Evolutionary conservation across 202 grass and related monocot species (phyloP).

Genomic region (Setaria viridis): DNA sequence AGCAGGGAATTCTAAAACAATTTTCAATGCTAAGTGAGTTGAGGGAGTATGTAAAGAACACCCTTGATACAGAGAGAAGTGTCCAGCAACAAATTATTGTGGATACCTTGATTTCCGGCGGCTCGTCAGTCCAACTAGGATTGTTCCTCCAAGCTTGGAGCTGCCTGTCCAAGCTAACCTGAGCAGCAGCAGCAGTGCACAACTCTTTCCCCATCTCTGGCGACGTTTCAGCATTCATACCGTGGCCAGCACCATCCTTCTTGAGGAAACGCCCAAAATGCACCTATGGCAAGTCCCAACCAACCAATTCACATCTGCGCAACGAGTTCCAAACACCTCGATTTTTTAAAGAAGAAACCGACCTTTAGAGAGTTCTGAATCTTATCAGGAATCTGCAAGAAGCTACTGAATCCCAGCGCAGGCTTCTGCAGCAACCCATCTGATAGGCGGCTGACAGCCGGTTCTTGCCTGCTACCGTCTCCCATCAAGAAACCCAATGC

Average conservation of each 20-base stretch:
- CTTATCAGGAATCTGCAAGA: conserved; percentile 72
- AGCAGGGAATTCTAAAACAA: background rate
- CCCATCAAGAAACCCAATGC: conserved; percentile 41
- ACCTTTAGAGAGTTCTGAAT: conserved; percentile 83
- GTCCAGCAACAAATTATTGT: background rate
- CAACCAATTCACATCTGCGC: background rate
- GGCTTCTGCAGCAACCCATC: conserved; percentile 39
- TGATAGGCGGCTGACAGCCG: conserved; percentile 32
- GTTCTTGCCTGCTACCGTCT: conserved; percentile 36
- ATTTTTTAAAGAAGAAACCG: background rate
- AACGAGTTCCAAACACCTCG: background rate
- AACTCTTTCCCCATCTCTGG: conserved; percentile 32
- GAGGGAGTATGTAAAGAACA: background rate
- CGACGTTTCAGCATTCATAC: conserved; percentile 25
- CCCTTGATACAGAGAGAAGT: background rate
- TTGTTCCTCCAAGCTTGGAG: conserved; percentile 76
- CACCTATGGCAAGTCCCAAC: conserved; percentile 46
- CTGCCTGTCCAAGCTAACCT: conserved; percentile 70
- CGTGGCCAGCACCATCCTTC: conserved; percentile 35
- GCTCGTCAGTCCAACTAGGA: conserved; percentile 71
- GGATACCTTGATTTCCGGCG: conserved; percentile 80
- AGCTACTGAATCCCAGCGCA: conserved; percentile 47
- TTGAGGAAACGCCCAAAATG: conserved; percentile 64
- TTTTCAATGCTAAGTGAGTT: background rate
- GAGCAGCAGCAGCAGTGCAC: conserved; percentile 17